Evolutionary conservation across 345 rosid species (phyloP).

Genomic region (Moricandia moricandioides): DNA sequence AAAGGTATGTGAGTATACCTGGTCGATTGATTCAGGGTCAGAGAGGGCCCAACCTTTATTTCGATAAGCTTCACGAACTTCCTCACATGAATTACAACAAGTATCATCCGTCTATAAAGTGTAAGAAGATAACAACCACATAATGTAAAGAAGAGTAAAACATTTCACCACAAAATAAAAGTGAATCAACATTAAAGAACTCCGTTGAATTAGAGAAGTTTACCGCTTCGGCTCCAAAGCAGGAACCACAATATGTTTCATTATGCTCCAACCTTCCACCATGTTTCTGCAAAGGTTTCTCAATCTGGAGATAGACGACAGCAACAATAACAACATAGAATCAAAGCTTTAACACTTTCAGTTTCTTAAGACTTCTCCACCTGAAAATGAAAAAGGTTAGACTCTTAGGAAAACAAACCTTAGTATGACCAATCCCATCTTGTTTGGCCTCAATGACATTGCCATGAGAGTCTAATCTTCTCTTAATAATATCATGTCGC

Average conservation of each 20-base stretch:
- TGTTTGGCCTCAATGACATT: background rate
- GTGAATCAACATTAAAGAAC: background rate
- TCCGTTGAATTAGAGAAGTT: background rate
- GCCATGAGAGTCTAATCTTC: background rate
- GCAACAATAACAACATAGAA: background rate
- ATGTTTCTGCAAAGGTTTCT: background rate
- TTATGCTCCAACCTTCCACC: background rate
- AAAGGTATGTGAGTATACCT: background rate
- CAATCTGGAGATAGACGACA: background rate
- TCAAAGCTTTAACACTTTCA: background rate
- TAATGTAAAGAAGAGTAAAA: background rate
- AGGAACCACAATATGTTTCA: background rate
- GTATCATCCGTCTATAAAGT: background rate
- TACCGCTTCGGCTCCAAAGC: background rate
- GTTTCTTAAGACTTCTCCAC: background rate
- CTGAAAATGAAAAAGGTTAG: background rate
- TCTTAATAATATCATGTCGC: background rate
- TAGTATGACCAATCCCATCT: background rate
- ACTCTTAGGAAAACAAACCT: background rate
- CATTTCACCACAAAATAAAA: background rate
- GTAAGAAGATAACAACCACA: background rate
- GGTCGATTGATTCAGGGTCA: background rate
- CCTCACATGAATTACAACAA: slow-evolving; percentile 59
- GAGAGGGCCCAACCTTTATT: slow-evolving; percentile 71
- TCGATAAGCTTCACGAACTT: slow-evolving; percentile 84